phyloP scores from a whole-genome alignment of 139 green algal genomes.

The Zygnema circumcarinatum region DNA sequence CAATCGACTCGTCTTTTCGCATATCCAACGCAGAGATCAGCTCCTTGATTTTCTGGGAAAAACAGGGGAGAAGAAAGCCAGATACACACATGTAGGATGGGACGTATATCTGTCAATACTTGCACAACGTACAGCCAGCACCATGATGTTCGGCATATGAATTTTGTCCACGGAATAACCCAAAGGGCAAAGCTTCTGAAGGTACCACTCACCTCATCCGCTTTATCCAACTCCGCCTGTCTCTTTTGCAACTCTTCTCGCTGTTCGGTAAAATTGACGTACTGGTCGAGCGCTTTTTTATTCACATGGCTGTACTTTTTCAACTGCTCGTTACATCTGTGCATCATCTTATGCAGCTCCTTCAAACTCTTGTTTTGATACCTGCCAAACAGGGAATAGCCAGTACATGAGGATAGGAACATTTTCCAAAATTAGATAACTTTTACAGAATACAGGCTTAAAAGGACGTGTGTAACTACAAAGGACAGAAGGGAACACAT shows the following conservation, averaged over 20 bases:
- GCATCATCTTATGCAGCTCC: slow-evolving; percentile 77
- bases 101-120: no score
- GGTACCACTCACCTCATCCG: slow-evolving; percentile 53
- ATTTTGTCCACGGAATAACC: no score
- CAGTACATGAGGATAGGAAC: not conserved
- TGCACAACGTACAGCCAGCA: no score
- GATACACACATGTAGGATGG: not conserved
- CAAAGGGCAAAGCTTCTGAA: no score
- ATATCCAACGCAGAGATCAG: slow-evolving; percentile 88
- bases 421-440: not conserved
- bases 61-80: not conserved
- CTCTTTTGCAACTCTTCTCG: slow-evolving; percentile 74
- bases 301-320: slow-evolving; percentile 87
- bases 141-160: no score
- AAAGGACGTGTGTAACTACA: not conserved
- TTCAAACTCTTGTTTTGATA: slow-evolving; percentile 72
- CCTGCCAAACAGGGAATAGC: slow-evolving; percentile 22
- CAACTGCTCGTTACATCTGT: slow-evolving; percentile 69
- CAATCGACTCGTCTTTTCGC: slow-evolving; percentile 96
- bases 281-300: slow-evolving; percentile 96
- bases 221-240: slow-evolving; percentile 67
- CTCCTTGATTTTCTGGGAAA: slow-evolving; percentile 78
- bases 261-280: slow-evolving; percentile 91
- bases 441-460: not conserved
- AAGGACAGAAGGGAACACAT: no score